Conservation (phyloP, 2,329 filamentous ascomycete genomes). For the Penicillium sp. region DNA sequence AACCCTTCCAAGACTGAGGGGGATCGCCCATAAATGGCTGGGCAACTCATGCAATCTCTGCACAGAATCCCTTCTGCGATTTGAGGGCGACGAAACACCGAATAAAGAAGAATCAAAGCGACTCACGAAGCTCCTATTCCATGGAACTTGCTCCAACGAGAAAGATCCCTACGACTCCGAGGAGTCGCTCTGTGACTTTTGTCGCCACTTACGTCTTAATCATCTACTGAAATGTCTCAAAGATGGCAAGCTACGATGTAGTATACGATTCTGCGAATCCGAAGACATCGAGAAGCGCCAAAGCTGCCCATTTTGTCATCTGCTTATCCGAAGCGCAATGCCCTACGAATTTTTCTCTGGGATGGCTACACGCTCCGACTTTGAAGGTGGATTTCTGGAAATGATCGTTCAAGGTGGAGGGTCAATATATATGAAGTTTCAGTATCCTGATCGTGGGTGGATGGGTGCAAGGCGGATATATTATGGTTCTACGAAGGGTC, state of each 20-base stretch:
- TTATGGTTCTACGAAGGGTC: background rate
- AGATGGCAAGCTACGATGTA: background rate
- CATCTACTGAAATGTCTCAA: background rate
- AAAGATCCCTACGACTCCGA: background rate
- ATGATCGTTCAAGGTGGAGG: background rate
- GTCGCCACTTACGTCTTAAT: background rate
- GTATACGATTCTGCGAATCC: background rate
- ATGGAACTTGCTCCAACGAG: background rate
- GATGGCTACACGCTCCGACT: background rate
- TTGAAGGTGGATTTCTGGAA: background rate
- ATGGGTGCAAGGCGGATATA: background rate
- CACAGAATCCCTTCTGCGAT: background rate
- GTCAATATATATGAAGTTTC: background rate
- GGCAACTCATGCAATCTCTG: background rate
- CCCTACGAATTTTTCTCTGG: background rate
- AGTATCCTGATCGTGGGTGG: background rate
- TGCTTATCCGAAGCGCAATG: background rate
- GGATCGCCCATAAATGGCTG: no score
- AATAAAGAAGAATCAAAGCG: background rate
- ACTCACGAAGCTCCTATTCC: background rate
- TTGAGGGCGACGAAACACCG: background rate
- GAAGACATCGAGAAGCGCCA: background rate
- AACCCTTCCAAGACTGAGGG: background rate
- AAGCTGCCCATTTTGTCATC: background rate
- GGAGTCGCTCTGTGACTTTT: background rate